These are phyloP conservation scores for Colletotrichum sp. DNA, from an alignment of 2,329 filamentous ascomycete genomes.

Conservation along the genomic window DNA sequence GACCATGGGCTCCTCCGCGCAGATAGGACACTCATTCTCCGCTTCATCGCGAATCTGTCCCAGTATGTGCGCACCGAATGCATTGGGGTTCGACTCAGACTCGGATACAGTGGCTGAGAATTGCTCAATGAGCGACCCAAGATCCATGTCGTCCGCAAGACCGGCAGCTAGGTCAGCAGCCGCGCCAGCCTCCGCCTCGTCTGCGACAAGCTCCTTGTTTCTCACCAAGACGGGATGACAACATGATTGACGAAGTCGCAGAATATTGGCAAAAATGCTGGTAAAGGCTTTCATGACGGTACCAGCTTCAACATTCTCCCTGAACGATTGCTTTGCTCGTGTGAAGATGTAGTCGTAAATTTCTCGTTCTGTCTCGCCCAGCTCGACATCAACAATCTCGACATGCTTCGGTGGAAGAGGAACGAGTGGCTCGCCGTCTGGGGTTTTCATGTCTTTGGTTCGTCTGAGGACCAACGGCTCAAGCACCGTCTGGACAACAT, in stretches of 20 bases:
- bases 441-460: conserved; percentile 98
- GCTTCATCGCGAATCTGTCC: conserved; percentile 91
- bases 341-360: conserved; percentile 92
- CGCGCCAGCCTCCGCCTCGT: conserved; percentile 83
- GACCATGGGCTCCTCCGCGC: conserved; percentile 93
- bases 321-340: conserved; percentile 83
- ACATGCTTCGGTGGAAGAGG: conserved; percentile 81
- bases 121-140: conserved; percentile 81
- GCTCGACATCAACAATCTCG: conserved; percentile 85
- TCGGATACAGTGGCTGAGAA: conserved; percentile 76
- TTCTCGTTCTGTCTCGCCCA: conserved; percentile 83
- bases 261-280: conserved; percentile 95
- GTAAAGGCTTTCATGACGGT: conserved; percentile 96
- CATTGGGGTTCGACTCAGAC: conserved; percentile 63
- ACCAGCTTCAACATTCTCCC: conserved; percentile 85
- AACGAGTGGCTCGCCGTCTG: conserved; percentile 77
- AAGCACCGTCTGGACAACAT: conserved; percentile 95
- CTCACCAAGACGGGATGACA: conserved; percentile 91
- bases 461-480: conserved; percentile 94
- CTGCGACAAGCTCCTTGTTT: conserved; percentile 82
- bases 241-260: conserved; percentile 90
- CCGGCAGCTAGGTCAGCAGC: conserved; percentile 81
- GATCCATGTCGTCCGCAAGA: conserved; percentile 93
- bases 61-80: conserved; percentile 85
- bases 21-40: conserved; percentile 90